A percentile compares a stretch with the other conserved stretches of the same genome.
Evolutionary conservation across 2,329 filamentous ascomycete species (phyloP).

Genomic region (Lachnellula cervina): DNA sequence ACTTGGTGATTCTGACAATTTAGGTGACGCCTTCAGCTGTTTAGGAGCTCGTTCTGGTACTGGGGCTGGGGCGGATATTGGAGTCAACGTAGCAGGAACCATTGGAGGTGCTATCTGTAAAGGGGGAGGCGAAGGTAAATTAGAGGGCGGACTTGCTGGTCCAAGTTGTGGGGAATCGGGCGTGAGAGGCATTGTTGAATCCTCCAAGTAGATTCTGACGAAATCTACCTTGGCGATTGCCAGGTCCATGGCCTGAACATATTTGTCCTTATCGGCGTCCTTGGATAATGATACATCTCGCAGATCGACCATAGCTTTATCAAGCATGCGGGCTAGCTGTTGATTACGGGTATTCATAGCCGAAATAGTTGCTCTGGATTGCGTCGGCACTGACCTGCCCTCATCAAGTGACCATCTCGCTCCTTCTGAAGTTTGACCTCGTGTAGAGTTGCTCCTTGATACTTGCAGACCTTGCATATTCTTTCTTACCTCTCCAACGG

Average conservation of each 20-base stretch:
- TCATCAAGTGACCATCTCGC: constrained; percentile 31
- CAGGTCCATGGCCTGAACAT: constrained; percentile 52
- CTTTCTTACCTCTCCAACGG: constrained; percentile 72
- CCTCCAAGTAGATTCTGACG: constrained; percentile 57
- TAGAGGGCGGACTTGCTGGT: neutral
- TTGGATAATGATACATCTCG: constrained; percentile 52
- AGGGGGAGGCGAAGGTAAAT: constrained; percentile 2
- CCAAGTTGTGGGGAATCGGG: constrained; percentile 11
- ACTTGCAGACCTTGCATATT: constrained; percentile 67
- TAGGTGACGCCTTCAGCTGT: neutral
- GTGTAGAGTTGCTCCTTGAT: constrained; percentile 38
- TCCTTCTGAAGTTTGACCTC: constrained; percentile 20
- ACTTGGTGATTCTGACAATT: constrained; percentile 1
- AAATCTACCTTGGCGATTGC: constrained; percentile 60
- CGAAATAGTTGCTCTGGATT: constrained; percentile 37
- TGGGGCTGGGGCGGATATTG: neutral
- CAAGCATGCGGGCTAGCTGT: constrained; percentile 62
- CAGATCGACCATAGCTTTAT: constrained; percentile 59
- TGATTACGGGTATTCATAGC: constrained; percentile 61
- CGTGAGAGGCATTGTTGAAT: constrained; percentile 49
- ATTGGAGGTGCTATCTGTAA: constrained; percentile 1
- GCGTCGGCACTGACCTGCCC: constrained; percentile 22
- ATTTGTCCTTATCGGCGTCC: constrained; percentile 37
- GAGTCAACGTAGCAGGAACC: neutral
- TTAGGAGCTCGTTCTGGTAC: neutral